phyloP scores from a whole-genome alignment of 768 basidiomycete species.

The Podaxis mareebaensis region DNA sequence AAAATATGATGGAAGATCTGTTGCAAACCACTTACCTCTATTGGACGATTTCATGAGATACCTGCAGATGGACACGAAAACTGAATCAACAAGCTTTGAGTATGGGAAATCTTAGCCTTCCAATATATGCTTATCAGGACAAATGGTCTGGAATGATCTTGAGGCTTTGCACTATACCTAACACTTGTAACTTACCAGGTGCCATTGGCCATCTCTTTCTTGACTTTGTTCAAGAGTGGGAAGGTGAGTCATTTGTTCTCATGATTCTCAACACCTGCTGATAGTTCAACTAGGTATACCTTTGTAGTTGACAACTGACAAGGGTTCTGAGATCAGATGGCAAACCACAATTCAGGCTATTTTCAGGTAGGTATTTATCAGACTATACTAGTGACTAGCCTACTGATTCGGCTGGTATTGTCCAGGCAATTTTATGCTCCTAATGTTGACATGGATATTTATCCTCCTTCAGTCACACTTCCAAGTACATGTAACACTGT shows the following conservation, averaged over 20 bases:
- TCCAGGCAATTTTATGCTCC: conserved; percentile 24
- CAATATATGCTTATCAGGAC: conserved; percentile 8
- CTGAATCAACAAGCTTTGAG: conserved; percentile 20
- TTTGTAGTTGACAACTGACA: conserved; percentile 29
- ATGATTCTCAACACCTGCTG: background rate
- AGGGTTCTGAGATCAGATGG: conserved; percentile 32
- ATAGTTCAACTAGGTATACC: conserved; percentile 23
- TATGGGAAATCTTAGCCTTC: conserved; percentile 13
- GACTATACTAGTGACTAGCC: background rate
- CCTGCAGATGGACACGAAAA: conserved; percentile 23
- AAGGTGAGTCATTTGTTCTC: conserved; percentile 21
- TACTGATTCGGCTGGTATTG: background rate
- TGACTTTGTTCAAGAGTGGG: conserved; percentile 29
- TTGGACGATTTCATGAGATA: conserved; percentile 13
- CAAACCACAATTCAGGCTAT: conserved; percentile 21
- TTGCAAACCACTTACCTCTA: background rate
- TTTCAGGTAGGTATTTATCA: conserved; percentile 15
- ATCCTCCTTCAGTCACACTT: conserved; percentile 20
- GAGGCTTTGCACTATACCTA: conserved; percentile 1
- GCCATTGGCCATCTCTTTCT: conserved; percentile 32
- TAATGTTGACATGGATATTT: conserved; percentile 22
- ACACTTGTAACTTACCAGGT: background rate
- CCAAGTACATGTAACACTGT: conserved; percentile 31
- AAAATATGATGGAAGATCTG: too few relatives aligned
- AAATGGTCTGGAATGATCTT: conserved; percentile 15